Evolutionary conservation across 179 eudicot genomes (phyloP), one percentile per base, ranked within the genome.

Genomic region (Gypsophila paniculata): DNA sequence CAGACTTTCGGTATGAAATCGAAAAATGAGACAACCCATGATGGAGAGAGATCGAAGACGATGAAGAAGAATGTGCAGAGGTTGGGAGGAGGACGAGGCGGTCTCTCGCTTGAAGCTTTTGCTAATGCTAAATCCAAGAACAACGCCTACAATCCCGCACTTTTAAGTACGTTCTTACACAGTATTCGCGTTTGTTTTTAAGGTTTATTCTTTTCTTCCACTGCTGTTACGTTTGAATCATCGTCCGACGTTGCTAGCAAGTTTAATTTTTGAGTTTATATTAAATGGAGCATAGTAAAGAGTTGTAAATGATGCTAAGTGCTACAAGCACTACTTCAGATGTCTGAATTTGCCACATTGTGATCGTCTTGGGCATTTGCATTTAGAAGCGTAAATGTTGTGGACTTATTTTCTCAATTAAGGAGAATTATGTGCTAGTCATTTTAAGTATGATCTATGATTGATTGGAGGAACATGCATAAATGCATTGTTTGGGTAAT

Each of bases 101-200:
- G 96, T 1, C 86, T 91, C 23, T 91, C 98, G 17, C 90, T 93
- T 39, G 88, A 86, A 81, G 86, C 90, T 6, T 93, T 93, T 68
- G 93, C 96, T 23, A 88, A 86, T 71, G 96, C 96, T 5, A 91
- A 91, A 76, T 69, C 96, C 61, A 85, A 70, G 60, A 81, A 67
- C 71, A 74, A 81, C 18, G 69, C 79, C 12, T 93, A 91, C 73
- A 93, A 93, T 72, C 98, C 97, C 74, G 87, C 97, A 63, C 57
- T 91, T 54, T 76, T 93, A 71, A 93, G 96, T 90, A 85, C 48
- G 76, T 65, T 65, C 21, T 55, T 61, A 6, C 13, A 48, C 65
- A 61, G 39, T 52, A 59, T 53, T 65, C 61, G 49, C 44, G 49
- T 25, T 62, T 12, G 39, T 48, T 51, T 25, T 15, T 51, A 2